Percentiles rank a stretch among this genome's conserved stretches.
Conservation (phyloP, 202 grass and related monocot species). For the Eragrostis tef region DNA sequence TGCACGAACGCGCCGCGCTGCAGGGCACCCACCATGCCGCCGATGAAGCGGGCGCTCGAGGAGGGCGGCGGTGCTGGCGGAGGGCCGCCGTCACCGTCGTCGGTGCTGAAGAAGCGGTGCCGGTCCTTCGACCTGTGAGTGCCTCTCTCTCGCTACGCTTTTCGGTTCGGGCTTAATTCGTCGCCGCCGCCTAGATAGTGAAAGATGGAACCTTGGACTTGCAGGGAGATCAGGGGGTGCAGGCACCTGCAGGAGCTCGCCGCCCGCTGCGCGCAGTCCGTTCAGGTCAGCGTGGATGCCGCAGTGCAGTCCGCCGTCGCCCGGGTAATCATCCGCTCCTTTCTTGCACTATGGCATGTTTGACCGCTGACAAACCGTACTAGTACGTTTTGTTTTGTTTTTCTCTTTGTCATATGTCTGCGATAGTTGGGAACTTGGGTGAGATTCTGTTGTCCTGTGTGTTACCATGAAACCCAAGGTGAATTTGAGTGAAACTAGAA, state of each 20-base stretch:
- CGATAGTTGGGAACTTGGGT: not conserved
- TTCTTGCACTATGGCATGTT: too few species aligned
- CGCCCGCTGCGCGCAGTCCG: not conserved
- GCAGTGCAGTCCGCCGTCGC: constrained; percentile 35
- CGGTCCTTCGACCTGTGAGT: constrained; percentile 61
- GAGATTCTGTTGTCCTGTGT: too few species aligned
- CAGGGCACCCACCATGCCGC: not conserved
- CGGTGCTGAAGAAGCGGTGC: constrained; percentile 46
- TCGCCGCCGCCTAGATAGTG: not conserved
- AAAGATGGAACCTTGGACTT: not conserved
- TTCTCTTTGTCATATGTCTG: not conserved
- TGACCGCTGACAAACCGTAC: not conserved
- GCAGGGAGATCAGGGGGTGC: constrained; percentile 47
- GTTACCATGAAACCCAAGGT: not conserved
- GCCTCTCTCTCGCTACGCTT: not conserved
- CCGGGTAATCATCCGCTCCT: not conserved
- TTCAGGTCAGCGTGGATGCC: constrained; percentile 10
- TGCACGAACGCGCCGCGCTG: not conserved
- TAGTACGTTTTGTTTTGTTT: not conserved
- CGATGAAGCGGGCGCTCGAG: constrained; percentile 10
- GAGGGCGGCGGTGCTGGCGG: not conserved
- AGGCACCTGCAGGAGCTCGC: constrained; percentile 46
- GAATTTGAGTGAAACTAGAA: not conserved
- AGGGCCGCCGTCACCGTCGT: not conserved
- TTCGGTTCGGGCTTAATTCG: too few species aligned